phyloP scores from a whole-genome alignment of 2,329 filamentous ascomycete genomes.

The Fusarium miscanthi region DNA sequence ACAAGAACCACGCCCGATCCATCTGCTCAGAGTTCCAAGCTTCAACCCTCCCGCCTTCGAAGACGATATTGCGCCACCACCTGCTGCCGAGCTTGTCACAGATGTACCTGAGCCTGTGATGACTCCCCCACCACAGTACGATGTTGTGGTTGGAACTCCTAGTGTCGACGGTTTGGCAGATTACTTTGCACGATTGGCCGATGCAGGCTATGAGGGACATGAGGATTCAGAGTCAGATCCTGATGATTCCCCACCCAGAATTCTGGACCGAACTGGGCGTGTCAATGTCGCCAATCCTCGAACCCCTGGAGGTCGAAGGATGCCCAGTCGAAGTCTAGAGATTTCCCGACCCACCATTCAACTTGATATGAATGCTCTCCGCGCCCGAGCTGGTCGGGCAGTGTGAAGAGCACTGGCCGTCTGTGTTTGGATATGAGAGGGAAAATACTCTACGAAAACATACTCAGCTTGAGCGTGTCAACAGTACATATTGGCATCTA shows the following conservation, averaged over 20 bases:
- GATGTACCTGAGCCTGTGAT: constrained; percentile 57
- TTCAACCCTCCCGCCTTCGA: constrained; percentile 91
- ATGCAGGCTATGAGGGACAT: constrained; percentile 67
- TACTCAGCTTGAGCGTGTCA: neutral
- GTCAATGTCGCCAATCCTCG: constrained; percentile 69
- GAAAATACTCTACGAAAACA: neutral
- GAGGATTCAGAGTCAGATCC: constrained; percentile 56
- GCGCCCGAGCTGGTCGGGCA: constrained; percentile 40
- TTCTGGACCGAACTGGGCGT: constrained; percentile 63
- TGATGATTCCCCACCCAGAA: constrained; percentile 58
- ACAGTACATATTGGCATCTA: constrained; percentile 13
- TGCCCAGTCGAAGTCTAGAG: constrained; percentile 68
- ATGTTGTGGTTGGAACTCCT: constrained; percentile 76
- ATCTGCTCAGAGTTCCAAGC: constrained; percentile 83
- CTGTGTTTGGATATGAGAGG: constrained; percentile 34
- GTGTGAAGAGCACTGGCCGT: constrained; percentile 41
- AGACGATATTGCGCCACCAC: constrained; percentile 67
- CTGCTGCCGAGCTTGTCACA: constrained; percentile 44
- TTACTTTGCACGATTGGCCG: constrained; percentile 84
- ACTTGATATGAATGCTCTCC: constrained; percentile 43
- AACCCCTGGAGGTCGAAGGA: constrained; percentile 63
- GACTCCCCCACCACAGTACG: constrained; percentile 88
- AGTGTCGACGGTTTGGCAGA: constrained; percentile 80
- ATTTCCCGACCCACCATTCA: constrained; percentile 56
- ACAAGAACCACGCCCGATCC: constrained; percentile 75